phyloP scores from a whole-genome alignment of 305 asterid species.

The Solanum hybrid region DNA sequence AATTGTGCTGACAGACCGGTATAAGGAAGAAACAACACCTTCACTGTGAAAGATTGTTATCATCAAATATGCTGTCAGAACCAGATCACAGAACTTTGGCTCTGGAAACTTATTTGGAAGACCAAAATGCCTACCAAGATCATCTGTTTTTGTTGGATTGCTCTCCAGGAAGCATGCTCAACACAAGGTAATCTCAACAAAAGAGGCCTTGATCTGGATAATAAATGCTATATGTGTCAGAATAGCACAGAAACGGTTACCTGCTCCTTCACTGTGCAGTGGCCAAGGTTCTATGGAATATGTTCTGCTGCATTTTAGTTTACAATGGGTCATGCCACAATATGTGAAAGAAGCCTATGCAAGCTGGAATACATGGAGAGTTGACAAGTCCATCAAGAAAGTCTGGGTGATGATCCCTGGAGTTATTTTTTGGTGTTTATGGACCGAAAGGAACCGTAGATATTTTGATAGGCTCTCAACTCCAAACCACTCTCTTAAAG shows the following conservation, averaged over 20 bases:
- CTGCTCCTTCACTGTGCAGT: not conserved
- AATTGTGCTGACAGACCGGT: not conserved
- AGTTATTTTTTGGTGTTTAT: not conserved
- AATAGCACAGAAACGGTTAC: not conserved
- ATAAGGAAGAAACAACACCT: not conserved
- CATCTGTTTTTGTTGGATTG: not conserved
- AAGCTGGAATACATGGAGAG: not conserved
- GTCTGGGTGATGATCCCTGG: not conserved
- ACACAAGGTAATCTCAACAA: not conserved
- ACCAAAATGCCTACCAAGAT: not conserved
- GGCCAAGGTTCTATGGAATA: not conserved
- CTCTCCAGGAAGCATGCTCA: not conserved
- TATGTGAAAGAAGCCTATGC: not conserved
- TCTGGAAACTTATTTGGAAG: not conserved
- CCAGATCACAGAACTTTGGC: not conserved
- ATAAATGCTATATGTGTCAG: not conserved
- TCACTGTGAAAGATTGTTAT: not conserved
- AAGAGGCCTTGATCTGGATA: not conserved
- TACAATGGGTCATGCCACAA: not conserved
- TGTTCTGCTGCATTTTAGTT: not conserved
- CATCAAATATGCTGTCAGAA: not conserved
- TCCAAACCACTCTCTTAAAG: not conserved
- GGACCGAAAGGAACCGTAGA: not conserved
- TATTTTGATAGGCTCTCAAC: not conserved
- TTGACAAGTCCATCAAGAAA: not conserved